Conservation (phyloP, 225 moss, liverwort and hornwort genomes). For the Bryoerythrophyllum caledonicum region DNA sequence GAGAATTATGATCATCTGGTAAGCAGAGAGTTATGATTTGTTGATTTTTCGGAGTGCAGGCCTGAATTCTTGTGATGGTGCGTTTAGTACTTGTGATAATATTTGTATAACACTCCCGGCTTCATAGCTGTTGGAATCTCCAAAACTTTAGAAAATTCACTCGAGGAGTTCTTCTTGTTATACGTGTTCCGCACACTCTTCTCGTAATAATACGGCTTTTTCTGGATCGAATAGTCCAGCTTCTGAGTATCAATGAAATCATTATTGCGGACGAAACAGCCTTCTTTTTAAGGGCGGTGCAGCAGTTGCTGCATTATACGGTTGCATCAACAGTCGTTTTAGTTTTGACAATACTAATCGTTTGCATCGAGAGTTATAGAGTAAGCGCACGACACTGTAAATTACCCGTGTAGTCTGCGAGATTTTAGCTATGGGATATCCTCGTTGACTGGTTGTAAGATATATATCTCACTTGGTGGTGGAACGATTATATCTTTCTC, state of each 20-base stretch:
- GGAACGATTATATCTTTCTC: neutral
- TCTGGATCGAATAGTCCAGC: neutral
- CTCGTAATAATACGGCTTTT: neutral
- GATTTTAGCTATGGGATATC: neutral
- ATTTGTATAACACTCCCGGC: neutral
- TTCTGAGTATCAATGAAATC: neutral
- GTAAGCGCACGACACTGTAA: neutral
- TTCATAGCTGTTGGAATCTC: neutral
- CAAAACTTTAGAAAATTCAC: neutral
- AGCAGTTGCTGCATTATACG: neutral
- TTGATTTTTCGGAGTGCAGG: neutral
- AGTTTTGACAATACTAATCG: neutral
- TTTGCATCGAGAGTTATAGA: neutral
- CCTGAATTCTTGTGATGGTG: neutral
- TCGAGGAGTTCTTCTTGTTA: neutral
- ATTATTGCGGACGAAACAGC: neutral
- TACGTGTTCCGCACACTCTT: neutral
- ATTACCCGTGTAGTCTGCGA: neutral
- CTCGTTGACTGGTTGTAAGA: neutral
- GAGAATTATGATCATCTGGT: neutral
- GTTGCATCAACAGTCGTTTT: neutral
- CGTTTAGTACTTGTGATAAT: neutral
- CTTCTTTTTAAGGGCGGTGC: neutral
- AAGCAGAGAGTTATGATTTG: neutral
- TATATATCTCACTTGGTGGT: neutral